Evolutionary conservation across 805 yeast genomes (phyloP).

Genomic region (Nematodospora valgi): DNA sequence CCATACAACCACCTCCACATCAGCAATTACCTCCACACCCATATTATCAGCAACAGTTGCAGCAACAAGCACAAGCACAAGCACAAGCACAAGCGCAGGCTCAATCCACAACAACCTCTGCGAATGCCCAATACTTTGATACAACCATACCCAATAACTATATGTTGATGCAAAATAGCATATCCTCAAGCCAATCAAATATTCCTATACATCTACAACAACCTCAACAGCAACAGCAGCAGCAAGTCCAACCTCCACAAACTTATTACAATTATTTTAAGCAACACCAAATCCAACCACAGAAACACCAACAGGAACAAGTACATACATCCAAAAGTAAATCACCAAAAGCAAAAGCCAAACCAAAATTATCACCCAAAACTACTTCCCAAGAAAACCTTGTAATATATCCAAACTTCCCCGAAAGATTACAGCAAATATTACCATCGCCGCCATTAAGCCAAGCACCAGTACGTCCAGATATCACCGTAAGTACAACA

Average conservation of each 20-base stretch:
- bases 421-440: constrained; percentile 25
- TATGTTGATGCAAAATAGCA: constrained; percentile 17
- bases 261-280: constrained; percentile 5
- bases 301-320: constrained; percentile 4
- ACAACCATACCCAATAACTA: constrained; percentile 20
- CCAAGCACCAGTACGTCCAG: constrained; percentile 40
- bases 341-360: constrained; percentile 4
- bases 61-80: not conserved
- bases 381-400: constrained; percentile 6
- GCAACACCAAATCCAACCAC: constrained; percentile 3
- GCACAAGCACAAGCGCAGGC: not conserved
- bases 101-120: constrained; percentile 5
- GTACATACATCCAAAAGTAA: constrained; percentile 5
- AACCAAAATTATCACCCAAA: constrained; percentile 9
- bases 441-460: constrained; percentile 51
- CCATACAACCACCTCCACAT: not conserved
- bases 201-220: constrained; percentile 8
- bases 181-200: constrained; percentile 10
- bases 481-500: constrained; percentile 36
- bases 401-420: constrained; percentile 19
- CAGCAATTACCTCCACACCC: constrained; percentile 4
- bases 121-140: constrained; percentile 11
- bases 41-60: not conserved
- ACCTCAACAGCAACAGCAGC: constrained; percentile 8
- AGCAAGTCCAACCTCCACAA: constrained; percentile 7